phyloP scores from a whole-genome alignment of 257 asterid genomes.

The Solanum phureja region DNA sequence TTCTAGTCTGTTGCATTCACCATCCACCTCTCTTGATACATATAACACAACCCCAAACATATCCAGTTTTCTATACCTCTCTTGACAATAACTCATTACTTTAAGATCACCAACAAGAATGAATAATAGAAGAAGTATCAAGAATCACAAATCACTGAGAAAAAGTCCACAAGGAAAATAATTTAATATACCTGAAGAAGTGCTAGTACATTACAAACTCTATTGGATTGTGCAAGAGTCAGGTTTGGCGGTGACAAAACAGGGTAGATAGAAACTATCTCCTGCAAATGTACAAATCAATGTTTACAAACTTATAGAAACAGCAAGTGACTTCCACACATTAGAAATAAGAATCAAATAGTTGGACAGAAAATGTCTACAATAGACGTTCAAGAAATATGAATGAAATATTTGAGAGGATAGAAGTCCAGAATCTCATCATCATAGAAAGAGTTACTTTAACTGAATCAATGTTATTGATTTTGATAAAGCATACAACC shows the following conservation, averaged over 20 bases:
- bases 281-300: conserved; percentile 14
- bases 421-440: background rate
- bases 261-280: conserved; percentile 19
- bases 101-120: background rate
- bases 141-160: background rate
- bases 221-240: conserved; percentile 20
- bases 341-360: background rate
- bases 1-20: background rate
- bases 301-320: background rate
- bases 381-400: background rate
- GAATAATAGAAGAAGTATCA: background rate
- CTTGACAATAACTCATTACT: background rate
- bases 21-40: background rate
- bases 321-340: background rate
- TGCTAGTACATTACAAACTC: conserved; percentile 24
- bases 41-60: background rate
- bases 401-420: background rate
- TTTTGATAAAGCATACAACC: background rate
- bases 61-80: background rate
- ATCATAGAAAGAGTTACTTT: background rate
- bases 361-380: background rate
- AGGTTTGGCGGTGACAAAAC: conserved; percentile 18
- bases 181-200: conserved; percentile 29
- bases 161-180: background rate
- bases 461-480: background rate